phyloP scores from a whole-genome alignment of 2,329 filamentous ascomycete genomes.

The Macrophomina phaseolina region DNA sequence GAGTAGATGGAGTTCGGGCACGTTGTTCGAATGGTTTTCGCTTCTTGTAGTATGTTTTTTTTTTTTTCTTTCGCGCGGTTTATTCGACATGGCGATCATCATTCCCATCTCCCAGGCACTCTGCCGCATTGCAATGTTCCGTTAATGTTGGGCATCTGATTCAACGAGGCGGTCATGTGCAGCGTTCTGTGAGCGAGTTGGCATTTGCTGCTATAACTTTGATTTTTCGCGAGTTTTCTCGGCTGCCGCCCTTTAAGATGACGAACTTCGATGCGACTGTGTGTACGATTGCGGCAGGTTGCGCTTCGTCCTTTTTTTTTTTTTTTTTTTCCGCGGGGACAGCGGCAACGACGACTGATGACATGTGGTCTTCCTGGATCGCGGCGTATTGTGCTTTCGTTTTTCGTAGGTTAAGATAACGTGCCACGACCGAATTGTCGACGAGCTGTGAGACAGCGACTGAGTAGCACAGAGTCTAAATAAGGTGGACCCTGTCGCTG shows the following conservation, averaged over 20 bases:
- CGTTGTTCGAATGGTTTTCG: neutral
- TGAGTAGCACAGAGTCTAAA: neutral
- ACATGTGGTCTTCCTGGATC: neutral
- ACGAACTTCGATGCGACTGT: neutral
- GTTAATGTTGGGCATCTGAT: slow-evolving; percentile 10
- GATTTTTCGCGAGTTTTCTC: neutral
- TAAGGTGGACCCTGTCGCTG: slow-evolving; percentile 3
- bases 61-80: neutral
- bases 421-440: slow-evolving; percentile 3
- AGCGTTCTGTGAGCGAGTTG: slow-evolving; percentile 5
- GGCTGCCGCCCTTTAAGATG: neutral
- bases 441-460: neutral
- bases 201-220: neutral
- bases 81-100: neutral
- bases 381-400: neutral
- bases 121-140: neutral
- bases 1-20: slow-evolving; percentile 13
- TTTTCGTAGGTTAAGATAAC: slow-evolving; percentile 9
- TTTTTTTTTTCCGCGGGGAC: neutral
- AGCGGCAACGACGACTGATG: neutral
- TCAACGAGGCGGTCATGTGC: slow-evolving; percentile 3
- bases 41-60: slow-evolving; percentile 8
- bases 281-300: neutral
- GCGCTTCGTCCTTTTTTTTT: neutral
- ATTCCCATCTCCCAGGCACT: neutral